Conservation (phyloP, 177 flowering plant genomes). For the Vitis hybrid region DNA sequence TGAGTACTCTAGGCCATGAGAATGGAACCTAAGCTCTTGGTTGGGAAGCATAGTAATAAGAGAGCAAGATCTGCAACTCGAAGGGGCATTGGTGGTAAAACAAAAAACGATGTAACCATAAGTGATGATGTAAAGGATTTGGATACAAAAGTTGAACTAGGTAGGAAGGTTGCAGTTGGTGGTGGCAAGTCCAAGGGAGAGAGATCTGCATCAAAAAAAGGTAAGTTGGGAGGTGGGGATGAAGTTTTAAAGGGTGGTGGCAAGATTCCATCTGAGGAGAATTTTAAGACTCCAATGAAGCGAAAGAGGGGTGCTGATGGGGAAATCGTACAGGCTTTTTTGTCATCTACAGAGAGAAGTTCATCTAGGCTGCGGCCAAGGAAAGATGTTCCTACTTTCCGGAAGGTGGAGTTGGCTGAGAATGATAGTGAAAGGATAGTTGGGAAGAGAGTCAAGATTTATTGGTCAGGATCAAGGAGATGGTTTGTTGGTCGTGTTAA, state of each 20-base stretch:
- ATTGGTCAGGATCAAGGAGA: conserved; percentile 17
- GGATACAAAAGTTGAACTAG: not conserved
- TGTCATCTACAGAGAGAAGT: not conserved
- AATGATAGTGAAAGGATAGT: conserved; percentile 6
- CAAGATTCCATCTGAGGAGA: not conserved
- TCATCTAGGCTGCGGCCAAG: conserved; percentile 13
- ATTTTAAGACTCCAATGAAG: not conserved
- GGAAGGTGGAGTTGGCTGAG: conserved; percentile 12
- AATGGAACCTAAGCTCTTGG: not conserved
- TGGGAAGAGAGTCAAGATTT: conserved; percentile 14
- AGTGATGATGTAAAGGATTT: not conserved
- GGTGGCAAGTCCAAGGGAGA: conserved; percentile 2
- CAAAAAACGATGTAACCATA: not conserved
- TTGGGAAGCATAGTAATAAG: not conserved
- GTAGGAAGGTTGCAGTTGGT: conserved; percentile 3
- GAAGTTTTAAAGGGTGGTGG: not conserved
- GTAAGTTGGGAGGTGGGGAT: not conserved
- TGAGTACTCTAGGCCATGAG: not conserved
- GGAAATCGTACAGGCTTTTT: conserved; percentile 10
- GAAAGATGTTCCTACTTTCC: conserved; percentile 11
- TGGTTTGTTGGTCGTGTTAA: conserved; percentile 15
- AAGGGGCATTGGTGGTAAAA: conserved; percentile 1
- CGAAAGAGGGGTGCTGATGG: conserved; percentile 15
- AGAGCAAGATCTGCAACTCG: conserved; percentile 1
- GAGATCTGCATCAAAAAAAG: not conserved